phyloP scores from a whole-genome alignment of 345 rosid genomes.

The Citrus mangshanensis region DNA sequence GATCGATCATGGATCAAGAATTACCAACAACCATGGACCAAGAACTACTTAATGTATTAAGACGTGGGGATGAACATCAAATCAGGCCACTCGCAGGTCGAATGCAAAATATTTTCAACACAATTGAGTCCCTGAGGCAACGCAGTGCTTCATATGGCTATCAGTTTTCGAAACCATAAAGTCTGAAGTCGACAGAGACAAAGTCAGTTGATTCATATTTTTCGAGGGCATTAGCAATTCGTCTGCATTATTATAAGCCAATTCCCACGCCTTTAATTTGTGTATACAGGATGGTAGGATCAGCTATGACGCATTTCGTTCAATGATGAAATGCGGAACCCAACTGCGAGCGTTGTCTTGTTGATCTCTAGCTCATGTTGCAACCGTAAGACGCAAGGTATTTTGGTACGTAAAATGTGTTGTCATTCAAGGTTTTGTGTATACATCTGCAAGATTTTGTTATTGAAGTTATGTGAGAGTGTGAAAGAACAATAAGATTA shows the following conservation, averaged over 20 bases:
- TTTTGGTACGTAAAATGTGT: too few relatives aligned
- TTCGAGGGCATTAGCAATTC: not conserved
- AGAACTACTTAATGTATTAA: not conserved
- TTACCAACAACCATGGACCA: not conserved
- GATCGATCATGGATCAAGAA: not conserved
- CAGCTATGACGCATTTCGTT: slow-evolving; percentile 73
- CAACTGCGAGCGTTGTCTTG: slow-evolving; percentile 48
- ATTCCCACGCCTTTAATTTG: not conserved
- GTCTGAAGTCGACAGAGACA: slow-evolving; percentile 81
- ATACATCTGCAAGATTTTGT: too few relatives aligned
- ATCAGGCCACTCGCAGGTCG: not conserved
- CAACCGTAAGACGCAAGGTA: too few relatives aligned
- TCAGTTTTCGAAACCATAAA: not conserved
- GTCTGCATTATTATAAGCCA: not conserved
- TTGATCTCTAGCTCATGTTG: slow-evolving; percentile 9
- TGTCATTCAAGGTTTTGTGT: too few relatives aligned
- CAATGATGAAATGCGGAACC: slow-evolving; percentile 86
- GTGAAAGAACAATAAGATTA: not conserved
- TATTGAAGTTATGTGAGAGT: too few relatives aligned
- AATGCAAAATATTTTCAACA: not conserved
- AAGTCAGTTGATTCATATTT: slow-evolving; percentile 40
- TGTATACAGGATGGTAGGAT: slow-evolving; percentile 75
- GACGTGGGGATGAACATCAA: not conserved
- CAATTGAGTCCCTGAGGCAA: not conserved
- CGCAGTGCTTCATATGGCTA: slow-evolving; percentile 10